Evolutionary conservation across 1,284 basidiomycete species (phyloP), one percentile per base, ranked within the genome.

Genomic region (Moesziomyces sp.): DNA sequence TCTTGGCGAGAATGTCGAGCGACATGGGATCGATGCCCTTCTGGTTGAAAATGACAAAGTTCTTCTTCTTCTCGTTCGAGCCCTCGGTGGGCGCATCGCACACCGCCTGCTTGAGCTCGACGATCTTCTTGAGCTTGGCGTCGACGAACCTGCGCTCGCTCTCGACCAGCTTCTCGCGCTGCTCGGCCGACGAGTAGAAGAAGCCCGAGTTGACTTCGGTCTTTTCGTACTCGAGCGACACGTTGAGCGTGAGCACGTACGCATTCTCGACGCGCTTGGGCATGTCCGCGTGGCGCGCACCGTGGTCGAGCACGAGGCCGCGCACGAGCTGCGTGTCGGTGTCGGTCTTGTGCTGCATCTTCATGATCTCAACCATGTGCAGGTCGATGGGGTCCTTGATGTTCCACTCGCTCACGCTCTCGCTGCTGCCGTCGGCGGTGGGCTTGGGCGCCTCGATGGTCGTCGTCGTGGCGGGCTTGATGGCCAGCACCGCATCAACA

Each of bases 191-290:
- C 5, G 94, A 97, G 86, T 99, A 99, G 89, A 98, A 99, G 89
- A 99, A 99, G 21, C 94, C 91, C 49, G 97, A 98, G 88, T 99
- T 99, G 85, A 99, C 93, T 88, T 99, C 97, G 93, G 97, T 99
- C 88, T 99, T 99, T 86, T 99, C 97, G 85, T 99, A 99, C 85
- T 99, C 97, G 77, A 99, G 87, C 83, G 93, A 96, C 81, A 99
- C 97, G 86, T 99, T 99, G 81, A 99, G 87, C 24, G 93, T 99
- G 74, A 99, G 87, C 73, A 99, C 92, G 86, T 88, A 97, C 46
- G 94, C 94, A 86, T 99, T 99, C 86, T 97, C 94, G 65, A 99
- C 90, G 74, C 94, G 90, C 87, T 96, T 98, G 49, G 97, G 95
- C 97, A 99, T 99, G 86, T 99, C 97, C 5, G 96, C 95, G 86